Evolutionary conservation across 1,284 basidiomycete species (phyloP), one percentile per base, ranked within the genome.

Genomic region (Rhizopogon parksii): DNA sequence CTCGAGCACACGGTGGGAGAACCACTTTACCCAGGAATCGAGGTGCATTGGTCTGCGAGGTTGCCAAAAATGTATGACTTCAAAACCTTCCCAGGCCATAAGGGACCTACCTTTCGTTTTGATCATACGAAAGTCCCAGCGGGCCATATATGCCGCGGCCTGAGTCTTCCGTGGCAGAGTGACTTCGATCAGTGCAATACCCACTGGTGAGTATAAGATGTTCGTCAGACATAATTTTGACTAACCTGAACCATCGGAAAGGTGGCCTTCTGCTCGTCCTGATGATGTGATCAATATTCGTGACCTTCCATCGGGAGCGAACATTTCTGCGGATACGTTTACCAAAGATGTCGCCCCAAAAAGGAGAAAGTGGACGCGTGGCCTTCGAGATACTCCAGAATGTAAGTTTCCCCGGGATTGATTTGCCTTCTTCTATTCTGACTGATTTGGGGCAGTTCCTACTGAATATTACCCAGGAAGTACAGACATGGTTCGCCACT

Each of bases 1-100:
- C 55, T 70, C 7, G 66, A 70, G 49, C 57, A 58, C n/a, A 60
- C 64, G 8, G 61, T 66, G 21, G 68, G 68, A n/a, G 63, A 61
- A 32, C 64, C 68, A 11, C 55, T 70, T 3, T 69, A 61, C 51
- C 67, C 68, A 7, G 68, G 68, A 2, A 65, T 64, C 38, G 49
- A 50, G 40, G 25, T 50, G 32, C 17, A 43, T 4, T 50, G 49
- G 49, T 9, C 19, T 11, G 27, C 40, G 9, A 32, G 40, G 15
- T 5, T 24, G 12, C 1, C 40, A 4, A 53, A 58, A 37, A 46
- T 40, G 40, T 58, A 43, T 49, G 53, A 53, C 49, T 43, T 56
- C 39, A 5, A 21, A 21, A 21, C 21, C 21, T 21, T 47, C 52
- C 17, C 53, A 54, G 40, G 19, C 36, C 37, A 15, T 25, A 4